Conservation (phyloP, 1,284 basidiomycete genomes). For the Pholiota adiposa region DNA sequence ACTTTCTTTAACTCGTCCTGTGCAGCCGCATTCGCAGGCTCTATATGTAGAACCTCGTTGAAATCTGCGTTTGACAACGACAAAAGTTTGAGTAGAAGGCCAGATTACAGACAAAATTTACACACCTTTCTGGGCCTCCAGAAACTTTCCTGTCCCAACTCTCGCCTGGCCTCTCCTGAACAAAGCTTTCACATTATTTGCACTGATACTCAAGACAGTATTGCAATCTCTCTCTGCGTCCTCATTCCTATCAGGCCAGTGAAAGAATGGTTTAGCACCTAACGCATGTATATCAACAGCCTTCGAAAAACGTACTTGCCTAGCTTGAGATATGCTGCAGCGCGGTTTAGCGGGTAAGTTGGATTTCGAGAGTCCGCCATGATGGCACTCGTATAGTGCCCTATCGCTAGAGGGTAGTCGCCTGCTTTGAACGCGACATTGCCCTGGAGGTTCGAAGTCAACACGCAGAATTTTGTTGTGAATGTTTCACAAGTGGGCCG, state of each 20-base stretch:
- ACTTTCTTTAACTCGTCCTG: slow-evolving; percentile 59
- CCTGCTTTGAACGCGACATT: slow-evolving; percentile 50
- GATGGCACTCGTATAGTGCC: slow-evolving; percentile 77
- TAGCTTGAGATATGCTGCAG: slow-evolving; percentile 84
- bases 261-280: slow-evolving; percentile 21
- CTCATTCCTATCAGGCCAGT: slow-evolving; percentile 50
- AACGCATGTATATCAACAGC: not conserved
- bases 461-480: not conserved
- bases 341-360: slow-evolving; percentile 78
- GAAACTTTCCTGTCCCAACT: slow-evolving; percentile 49
- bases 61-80: slow-evolving; percentile 50
- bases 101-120: not conserved
- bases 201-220: slow-evolving; percentile 52
- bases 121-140: slow-evolving; percentile 62
- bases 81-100: not conserved
- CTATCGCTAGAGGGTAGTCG: slow-evolving; percentile 48
- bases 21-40: slow-evolving; percentile 62
- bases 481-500: not conserved
- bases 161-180: slow-evolving; percentile 76
- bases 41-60: slow-evolving; percentile 52
- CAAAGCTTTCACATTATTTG: slow-evolving; percentile 71
- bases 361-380: slow-evolving; percentile 64
- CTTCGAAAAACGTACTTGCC: slow-evolving; percentile 67
- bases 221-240: slow-evolving; percentile 79
- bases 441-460: slow-evolving; percentile 34